Percentiles rank a stretch among this genome's conserved stretches.
These are phyloP conservation scores for Fusarium sp. DNA, from an alignment of 2,329 filamentous ascomycete species.

Conservation along the genomic window DNA sequence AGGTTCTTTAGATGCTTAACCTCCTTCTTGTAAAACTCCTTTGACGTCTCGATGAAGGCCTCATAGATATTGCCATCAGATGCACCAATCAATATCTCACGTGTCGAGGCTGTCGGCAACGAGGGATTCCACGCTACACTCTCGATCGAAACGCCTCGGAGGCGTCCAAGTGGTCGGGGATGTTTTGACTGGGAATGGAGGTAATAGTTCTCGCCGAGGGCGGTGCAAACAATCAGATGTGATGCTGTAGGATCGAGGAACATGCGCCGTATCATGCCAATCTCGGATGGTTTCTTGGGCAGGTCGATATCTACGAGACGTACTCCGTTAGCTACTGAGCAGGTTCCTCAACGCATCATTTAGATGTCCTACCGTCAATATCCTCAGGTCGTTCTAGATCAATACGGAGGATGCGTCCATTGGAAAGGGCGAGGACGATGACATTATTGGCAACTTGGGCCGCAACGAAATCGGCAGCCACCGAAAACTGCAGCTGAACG, in stretches of 20 bases:
- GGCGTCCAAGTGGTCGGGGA: slow-evolving; percentile 81
- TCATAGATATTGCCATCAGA: slow-evolving; percentile 97
- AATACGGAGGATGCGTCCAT: slow-evolving; percentile 91
- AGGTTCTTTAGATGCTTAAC: slow-evolving; percentile 91
- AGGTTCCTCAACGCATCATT: not conserved
- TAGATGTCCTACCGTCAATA: slow-evolving; percentile 78
- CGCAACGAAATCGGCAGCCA: slow-evolving; percentile 95
- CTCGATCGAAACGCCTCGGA: slow-evolving; percentile 90
- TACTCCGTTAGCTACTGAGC: slow-evolving; percentile 24
- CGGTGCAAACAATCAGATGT: slow-evolving; percentile 91
- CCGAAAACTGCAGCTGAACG: slow-evolving; percentile 93
- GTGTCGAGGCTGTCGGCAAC: slow-evolving; percentile 89
- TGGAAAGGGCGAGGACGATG: slow-evolving; percentile 90
- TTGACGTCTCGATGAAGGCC: slow-evolving; percentile 92
- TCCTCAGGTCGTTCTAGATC: slow-evolving; percentile 94
- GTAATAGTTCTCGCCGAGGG: slow-evolving; percentile 96
- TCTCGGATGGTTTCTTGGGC: slow-evolving; percentile 90
- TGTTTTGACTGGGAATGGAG: slow-evolving; percentile 94
- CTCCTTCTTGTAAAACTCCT: slow-evolving; percentile 94
- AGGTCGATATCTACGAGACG: slow-evolving; percentile 85
- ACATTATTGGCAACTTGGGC: slow-evolving; percentile 98
- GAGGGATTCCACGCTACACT: slow-evolving; percentile 95
- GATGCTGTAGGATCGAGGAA: slow-evolving; percentile 98
- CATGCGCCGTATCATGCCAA: slow-evolving; percentile 93
- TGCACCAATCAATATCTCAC: slow-evolving; percentile 92